Evolutionary conservation across 108 stramenopile species (phyloP), one percentile per base, ranked within the genome.

Genomic region (Nitzschia palea): DNA sequence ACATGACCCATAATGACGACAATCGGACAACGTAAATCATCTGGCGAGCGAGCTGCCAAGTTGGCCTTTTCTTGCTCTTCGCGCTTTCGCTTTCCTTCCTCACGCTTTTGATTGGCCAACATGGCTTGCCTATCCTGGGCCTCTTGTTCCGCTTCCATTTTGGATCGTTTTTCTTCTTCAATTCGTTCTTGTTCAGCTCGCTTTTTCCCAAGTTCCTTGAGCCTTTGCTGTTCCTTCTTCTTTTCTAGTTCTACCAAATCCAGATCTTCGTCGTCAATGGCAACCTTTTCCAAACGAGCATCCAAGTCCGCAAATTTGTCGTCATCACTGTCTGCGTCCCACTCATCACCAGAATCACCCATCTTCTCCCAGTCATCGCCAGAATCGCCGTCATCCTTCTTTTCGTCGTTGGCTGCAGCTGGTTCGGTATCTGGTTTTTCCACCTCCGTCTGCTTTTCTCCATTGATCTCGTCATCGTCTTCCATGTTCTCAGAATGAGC

Each of bases 1-100:
- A 98, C 99, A 68, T 99, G 99, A 14, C 99, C 99, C 98, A 99
- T 98, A 66, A 99, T 98, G 57, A 97, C 96, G 20, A 94, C 92
- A 67, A 99, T 91, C 25, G 99, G 98, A 56, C 93, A 95, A 42
- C 99, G 95, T 22, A 99, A 82, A 75, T 95, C 80, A 67, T 97
- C 94, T 22, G 83, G 65, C 9, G 84, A 71, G n/a, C 98, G 93
- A 12, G 83, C 90, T 1, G 74, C 95, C 52, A 91, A 63, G 37
- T 97, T 96, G 4, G 71, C 83, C 74, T 85, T 80, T 64, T 96
- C 97, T 72, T 86, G 84, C 65, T 77, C 86, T 56, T 88, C 68
- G 20, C 95, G 88, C 35, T 82, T 81, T 31, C 61, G 63, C 66
- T 88, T 86, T 31, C 85, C 94, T 51, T 95, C 95, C 42, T 88